Evolutionary conservation across 2,329 filamentous ascomycete genomes (phyloP), one percentile per base, ranked within the genome.

Genomic region (Phaeosphaeria sp.): DNA sequence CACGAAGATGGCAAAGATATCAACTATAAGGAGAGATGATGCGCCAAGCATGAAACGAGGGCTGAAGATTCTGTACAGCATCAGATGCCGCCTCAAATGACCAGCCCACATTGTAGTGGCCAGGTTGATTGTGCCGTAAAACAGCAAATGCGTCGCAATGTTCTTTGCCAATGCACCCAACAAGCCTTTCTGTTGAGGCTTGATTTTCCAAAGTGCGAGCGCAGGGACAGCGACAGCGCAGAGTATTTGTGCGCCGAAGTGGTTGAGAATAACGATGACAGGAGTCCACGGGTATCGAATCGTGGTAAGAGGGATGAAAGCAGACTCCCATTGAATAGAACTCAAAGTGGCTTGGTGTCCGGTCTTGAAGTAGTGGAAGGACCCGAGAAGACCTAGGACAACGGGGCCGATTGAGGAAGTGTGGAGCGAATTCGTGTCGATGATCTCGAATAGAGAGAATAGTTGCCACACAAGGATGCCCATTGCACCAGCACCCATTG

Each of bases 341-440:
- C 89, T 86, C 22, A 97, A 85, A 0, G 89, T 90, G 13, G 94
- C 94, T 78, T 98, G 94, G 77, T 99, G 95, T 60, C 95, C 95
- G 0, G 95, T 99, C 74, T 96, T 97, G 87, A 99, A 99, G 82
- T 89, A 99, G 81, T 97, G 89, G 78, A 94, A 96, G 70, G 90
- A 92, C 58, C 93, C 95, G 0, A 99, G 86, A n/a, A 98, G 80
- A 11, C 89, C 94, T 23, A 98, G 85, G 62, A 96, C 84, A 41
- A 95, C 82, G 20, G 95, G 93, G 0, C 93, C 94, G 67, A 98
- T 90, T 6, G 92, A 84, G 46, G 88, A 88, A 49, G 85, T 82
- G 17, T 89, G 87, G 0, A 88, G 77, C 33, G 79, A 79, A 66
- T 88, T 88, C 2, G 85, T 86, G 72, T 88, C 85, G 53, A 89